Conservation (phyloP, 1,139 yeast genomes). For the Candida sanyaensis region DNA sequence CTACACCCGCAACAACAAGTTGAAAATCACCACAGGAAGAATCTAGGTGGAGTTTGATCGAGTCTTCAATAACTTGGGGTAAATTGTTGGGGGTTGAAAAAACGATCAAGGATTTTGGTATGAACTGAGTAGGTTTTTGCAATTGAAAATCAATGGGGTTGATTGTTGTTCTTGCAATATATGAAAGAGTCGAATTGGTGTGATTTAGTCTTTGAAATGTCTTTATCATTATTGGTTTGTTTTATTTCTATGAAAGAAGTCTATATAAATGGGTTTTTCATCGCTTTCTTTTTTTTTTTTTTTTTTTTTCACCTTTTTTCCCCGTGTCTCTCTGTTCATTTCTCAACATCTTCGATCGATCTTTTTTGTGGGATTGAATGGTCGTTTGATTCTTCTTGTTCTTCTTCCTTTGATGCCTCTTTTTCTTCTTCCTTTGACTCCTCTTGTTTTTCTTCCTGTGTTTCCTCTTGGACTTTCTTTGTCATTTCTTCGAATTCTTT, state of each 20-base stretch:
- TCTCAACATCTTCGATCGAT: conserved; percentile 28
- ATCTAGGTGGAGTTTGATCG: conserved; percentile 29
- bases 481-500: conserved; percentile 22
- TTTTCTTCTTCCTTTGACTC: too few species aligned
- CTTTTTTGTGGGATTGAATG: conserved; percentile 22
- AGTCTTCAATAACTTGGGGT: conserved; percentile 31
- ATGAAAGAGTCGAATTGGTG: conserved; percentile 1
- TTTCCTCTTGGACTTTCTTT: conserved; percentile 1
- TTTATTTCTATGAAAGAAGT: neutral
- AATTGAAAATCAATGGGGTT: conserved; percentile 19
- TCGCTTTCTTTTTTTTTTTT: too few species aligned
- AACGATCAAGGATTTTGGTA: conserved; percentile 28
- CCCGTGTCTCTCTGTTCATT: conserved; percentile 4
- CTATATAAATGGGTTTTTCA: neutral
- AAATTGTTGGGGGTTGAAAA: conserved; percentile 48
- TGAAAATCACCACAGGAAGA: conserved; percentile 30
- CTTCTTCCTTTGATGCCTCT: neutral
- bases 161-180: conserved; percentile 20
- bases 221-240: conserved; percentile 5
- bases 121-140: conserved; percentile 17
- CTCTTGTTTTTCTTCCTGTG: neutral
- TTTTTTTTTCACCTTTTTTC: conserved; percentile 2
- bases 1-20: conserved; percentile 51
- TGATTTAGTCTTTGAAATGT: conserved; percentile 5
- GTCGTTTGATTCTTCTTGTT: neutral